A percentile compares a stretch with the other conserved stretches of the same genome.
Evolutionary conservation across 2,329 filamentous ascomycete species (phyloP).

Genomic region (Claviceps capensis): DNA sequence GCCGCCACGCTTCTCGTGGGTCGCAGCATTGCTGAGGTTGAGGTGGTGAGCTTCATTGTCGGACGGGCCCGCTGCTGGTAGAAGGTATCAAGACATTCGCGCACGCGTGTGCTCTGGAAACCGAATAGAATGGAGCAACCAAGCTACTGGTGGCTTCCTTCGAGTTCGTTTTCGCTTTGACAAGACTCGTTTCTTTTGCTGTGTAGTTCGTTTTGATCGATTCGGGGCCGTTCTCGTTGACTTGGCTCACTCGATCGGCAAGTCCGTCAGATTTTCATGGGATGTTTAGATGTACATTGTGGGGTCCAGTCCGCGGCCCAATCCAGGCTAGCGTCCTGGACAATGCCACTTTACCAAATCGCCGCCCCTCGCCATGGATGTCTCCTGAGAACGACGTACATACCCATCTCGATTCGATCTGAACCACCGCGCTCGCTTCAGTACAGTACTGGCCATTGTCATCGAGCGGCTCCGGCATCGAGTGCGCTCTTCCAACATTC

Average conservation of each 20-base stretch:
- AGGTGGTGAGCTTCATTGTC: slow-evolving; percentile 32
- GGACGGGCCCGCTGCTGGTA: slow-evolving; percentile 22
- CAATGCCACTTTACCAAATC: slow-evolving; percentile 30
- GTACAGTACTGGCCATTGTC: neutral
- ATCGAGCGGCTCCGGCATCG: neutral
- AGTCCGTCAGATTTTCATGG: slow-evolving; percentile 3
- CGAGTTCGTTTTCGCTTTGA: neutral
- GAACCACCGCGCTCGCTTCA: neutral
- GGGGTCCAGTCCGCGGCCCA: slow-evolving; percentile 12
- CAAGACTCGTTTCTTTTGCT: neutral
- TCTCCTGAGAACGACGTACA: slow-evolving; percentile 20
- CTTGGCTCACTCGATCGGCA: neutral
- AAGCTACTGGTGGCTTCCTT: slow-evolving; percentile 4
- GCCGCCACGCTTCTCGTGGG: slow-evolving; percentile 15
- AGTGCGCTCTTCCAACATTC: neutral
- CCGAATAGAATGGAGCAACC: neutral
- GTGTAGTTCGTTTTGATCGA: neutral
- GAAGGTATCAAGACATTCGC: slow-evolving; percentile 3
- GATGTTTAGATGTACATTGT: slow-evolving; percentile 13
- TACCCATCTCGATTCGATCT: neutral
- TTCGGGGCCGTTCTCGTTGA: neutral
- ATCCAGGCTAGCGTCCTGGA: slow-evolving; percentile 23
- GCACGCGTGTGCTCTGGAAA: no score
- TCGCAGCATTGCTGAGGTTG: slow-evolving; percentile 19
- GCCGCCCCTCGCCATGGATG: slow-evolving; percentile 14